phyloP scores from a whole-genome alignment of 169 alveolate species.

The Eimeria necatrix region DNA sequence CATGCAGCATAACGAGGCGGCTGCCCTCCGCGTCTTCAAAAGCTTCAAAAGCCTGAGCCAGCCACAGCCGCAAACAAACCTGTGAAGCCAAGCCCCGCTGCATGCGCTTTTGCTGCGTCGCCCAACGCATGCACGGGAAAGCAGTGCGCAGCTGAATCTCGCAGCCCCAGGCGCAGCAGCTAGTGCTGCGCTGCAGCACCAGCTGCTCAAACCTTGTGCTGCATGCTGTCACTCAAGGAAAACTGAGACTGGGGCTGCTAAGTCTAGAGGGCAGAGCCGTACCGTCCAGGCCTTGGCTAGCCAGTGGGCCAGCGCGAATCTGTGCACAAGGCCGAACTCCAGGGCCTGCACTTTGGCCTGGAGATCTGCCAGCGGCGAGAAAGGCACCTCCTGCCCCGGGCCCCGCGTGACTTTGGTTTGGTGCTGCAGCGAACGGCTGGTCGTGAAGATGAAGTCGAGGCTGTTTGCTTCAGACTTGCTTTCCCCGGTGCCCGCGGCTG shows the following conservation, averaged over 20 bases:
- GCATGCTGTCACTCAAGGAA: too few relatives aligned
- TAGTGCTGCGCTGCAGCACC: too few relatives aligned
- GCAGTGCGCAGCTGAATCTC: too few relatives aligned
- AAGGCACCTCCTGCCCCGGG: background rate
- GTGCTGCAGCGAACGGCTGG: slow-evolving; percentile 1
- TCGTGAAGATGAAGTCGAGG: background rate
- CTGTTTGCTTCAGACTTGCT: background rate
- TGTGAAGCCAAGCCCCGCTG: too few relatives aligned
- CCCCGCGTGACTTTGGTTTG: background rate
- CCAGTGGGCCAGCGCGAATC: slow-evolving; percentile 24
- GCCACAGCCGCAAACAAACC: too few relatives aligned
- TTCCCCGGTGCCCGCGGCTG: too few relatives aligned
- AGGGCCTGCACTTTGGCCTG: background rate
- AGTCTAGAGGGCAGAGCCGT: background rate
- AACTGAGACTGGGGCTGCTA: too few relatives aligned
- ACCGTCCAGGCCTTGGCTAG: slow-evolving; percentile 30
- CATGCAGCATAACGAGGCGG: slow-evolving; percentile 7
- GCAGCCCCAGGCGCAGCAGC: too few relatives aligned
- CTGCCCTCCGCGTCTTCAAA: background rate
- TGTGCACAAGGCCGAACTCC: slow-evolving; percentile 31
- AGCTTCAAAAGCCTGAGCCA: too few relatives aligned
- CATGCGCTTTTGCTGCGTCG: too few relatives aligned
- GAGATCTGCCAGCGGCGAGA: background rate
- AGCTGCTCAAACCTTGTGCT: too few relatives aligned
- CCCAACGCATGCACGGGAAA: too few relatives aligned